Evolutionary conservation across 1,139 yeast species (phyloP).

Genomic region (Suhomyces terraborum): DNA sequence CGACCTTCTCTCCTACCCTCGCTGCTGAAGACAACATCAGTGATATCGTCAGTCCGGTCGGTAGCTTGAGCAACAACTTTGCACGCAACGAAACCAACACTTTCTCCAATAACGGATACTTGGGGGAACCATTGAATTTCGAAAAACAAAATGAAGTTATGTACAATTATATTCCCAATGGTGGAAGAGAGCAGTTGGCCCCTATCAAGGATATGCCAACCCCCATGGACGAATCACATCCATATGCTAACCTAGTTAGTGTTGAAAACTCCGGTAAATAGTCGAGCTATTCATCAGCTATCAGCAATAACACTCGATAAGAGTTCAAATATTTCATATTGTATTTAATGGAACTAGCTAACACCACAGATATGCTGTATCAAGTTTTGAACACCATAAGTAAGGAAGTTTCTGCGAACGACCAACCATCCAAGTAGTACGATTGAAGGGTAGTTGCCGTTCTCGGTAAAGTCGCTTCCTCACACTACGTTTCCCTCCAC

Average conservation of each 20-base stretch:
- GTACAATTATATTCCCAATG: constrained; percentile 8
- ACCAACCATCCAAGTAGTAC: too few species aligned
- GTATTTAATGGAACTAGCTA: too few species aligned
- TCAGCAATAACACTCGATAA: too few species aligned
- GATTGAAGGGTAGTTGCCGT: too few species aligned
- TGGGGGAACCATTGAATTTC: constrained; percentile 18
- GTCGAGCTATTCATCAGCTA: too few species aligned
- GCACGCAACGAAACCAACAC: constrained; percentile 2
- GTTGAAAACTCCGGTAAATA: constrained; percentile 8
- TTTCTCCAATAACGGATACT: constrained; percentile 8
- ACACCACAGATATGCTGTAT: too few species aligned
- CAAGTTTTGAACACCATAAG: too few species aligned
- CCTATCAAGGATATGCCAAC: constrained; percentile 29
- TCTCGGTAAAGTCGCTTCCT: too few species aligned
- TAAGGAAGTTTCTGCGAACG: too few species aligned
- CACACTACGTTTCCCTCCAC: too few species aligned
- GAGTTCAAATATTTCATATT: too few species aligned
- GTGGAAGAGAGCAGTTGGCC: constrained; percentile 16
- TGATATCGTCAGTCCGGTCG: constrained; percentile 18
- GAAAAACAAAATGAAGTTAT: constrained; percentile 7
- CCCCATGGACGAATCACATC: constrained; percentile 25
- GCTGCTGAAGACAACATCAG: constrained; percentile 19
- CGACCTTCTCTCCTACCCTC: constrained; percentile 5
- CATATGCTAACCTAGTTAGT: constrained; percentile 19
- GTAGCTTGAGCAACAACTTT: constrained; percentile 11